Base-by-base conservation (phyloP, 352 stramenopile genomes). In the Phytophthora boehmeriae region DNA sequence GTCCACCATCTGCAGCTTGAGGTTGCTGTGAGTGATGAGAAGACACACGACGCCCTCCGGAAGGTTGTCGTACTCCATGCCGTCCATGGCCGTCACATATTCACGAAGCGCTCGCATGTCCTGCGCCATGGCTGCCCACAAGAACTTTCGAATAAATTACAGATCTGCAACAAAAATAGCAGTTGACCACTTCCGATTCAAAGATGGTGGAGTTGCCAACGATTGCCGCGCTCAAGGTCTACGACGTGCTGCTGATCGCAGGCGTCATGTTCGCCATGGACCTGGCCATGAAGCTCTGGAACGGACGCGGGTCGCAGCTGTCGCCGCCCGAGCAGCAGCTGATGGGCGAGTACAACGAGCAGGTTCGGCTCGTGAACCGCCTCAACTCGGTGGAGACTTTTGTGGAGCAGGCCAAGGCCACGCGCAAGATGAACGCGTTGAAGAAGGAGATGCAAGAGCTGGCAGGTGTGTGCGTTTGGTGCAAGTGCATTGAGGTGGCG, bases 1-100 rank as follows among this genome's bases (percentile, higher is more conserved):
- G 82, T 99, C 97, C 55, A 98, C 89, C 84, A 99, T 98, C 59
- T 95, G 82, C 70, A 97, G 90, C 50, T 93, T 80, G n/a, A 99
- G 82, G 76, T 99, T 98, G 66, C 86, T 98, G 80, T 99, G 97
- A 9, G 97, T 98, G 57, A 99, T 96, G 71, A 98, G 95, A 51
- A 99, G 80, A 58, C 93, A 89, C 17, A 99, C 84, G 14, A 98
- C 84, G 17, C 89, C 92, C 19, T 96, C 80, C 4, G 89, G 78
- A 0, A 98, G 67, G 27, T 80, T 81, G 32, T 90, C 80, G 69
- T 97, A 98, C 68, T 97, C 81, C 35, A 75, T 66, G 50, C 76
- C 86, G 69, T 97, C 90, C 73, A 89, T 95, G 32, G 88, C 90
- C 48, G 71, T 92, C 44, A 97, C 75, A 73, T 94, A 97, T 47